A percentile compares a stretch with the other conserved stretches of the same genome.
Conservation (phyloP, 768 basidiomycete species). For the Lactarius sp. region DNA sequence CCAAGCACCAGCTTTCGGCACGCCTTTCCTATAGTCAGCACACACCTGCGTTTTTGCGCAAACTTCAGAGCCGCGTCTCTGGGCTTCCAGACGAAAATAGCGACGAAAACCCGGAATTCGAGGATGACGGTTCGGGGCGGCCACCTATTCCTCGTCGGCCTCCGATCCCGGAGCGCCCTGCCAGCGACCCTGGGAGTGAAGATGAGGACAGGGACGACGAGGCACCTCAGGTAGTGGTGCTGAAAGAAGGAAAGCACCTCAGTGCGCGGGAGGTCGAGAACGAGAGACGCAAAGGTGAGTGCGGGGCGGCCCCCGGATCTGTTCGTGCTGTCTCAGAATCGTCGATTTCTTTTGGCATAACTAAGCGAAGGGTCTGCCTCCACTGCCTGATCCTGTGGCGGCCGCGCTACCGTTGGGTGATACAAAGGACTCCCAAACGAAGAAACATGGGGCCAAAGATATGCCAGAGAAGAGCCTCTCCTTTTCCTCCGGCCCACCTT, state of each 20-base stretch:
- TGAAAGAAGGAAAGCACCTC: slow-evolving; percentile 86
- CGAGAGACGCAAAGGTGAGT: slow-evolving; percentile 63
- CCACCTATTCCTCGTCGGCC: slow-evolving; percentile 74
- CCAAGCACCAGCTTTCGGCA: slow-evolving; percentile 65
- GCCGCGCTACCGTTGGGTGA: background rate
- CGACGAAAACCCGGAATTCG: slow-evolving; percentile 50
- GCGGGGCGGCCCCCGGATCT: no score
- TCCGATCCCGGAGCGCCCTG: slow-evolving; percentile 62
- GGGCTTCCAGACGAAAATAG: slow-evolving; percentile 46
- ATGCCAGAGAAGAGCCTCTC: slow-evolving; percentile 31
- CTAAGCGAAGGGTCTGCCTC: slow-evolving; percentile 57
- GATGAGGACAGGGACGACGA: slow-evolving; percentile 66
- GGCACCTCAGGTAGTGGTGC: slow-evolving; percentile 82
- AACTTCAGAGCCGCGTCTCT: slow-evolving; percentile 57
- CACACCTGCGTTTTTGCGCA: slow-evolving; percentile 61
- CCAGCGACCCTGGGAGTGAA: slow-evolving; percentile 64
- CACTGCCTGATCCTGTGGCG: slow-evolving; percentile 39
- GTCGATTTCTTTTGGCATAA: background rate
- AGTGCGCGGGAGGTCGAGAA: slow-evolving; percentile 74
- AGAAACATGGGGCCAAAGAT: slow-evolving; percentile 22
- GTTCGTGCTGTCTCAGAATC: background rate
- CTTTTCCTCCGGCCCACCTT: slow-evolving; percentile 37
- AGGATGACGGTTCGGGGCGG: slow-evolving; percentile 62
- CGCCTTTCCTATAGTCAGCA: slow-evolving; percentile 57
- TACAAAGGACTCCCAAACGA: background rate